These are phyloP conservation scores for Blakeslea trispora DNA, from an alignment of 371 early-diverging fungal genomes.

Conservation along the genomic window DNA sequence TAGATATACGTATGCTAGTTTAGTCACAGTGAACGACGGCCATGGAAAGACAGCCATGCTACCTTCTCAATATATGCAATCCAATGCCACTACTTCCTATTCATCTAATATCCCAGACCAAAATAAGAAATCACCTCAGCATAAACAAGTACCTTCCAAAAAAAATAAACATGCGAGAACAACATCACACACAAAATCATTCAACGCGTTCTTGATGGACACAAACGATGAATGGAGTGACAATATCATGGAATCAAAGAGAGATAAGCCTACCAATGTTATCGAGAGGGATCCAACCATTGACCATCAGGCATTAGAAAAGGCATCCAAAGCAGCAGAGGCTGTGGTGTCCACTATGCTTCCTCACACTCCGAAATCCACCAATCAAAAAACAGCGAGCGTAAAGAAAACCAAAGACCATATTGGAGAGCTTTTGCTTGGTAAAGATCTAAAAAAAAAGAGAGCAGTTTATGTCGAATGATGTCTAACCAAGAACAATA, in stretches of 20 bases:
- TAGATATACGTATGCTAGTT: slow-evolving; percentile 46
- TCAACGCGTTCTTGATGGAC: slow-evolving; percentile 50
- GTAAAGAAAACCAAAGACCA: slow-evolving; percentile 26
- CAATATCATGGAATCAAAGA: slow-evolving; percentile 28
- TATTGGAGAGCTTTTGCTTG: slow-evolving; percentile 18
- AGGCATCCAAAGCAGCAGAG: slow-evolving; percentile 13
- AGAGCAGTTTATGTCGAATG: not conserved
- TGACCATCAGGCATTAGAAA: slow-evolving; percentile 12
- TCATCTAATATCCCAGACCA: slow-evolving; percentile 8
- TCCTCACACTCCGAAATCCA: slow-evolving; percentile 5
- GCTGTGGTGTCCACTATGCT: slow-evolving; percentile 4
- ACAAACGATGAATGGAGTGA: slow-evolving; percentile 61
- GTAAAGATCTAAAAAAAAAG: slow-evolving; percentile 3
- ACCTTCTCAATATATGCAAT: slow-evolving; percentile 15
- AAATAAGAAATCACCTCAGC: slow-evolving; percentile 9
- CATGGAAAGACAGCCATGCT: slow-evolving; percentile 9
- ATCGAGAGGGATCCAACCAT: not conserved
- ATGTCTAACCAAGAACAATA: too few species aligned
- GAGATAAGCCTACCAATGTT: not conserved
- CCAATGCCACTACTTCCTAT: not conserved
- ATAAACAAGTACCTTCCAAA: slow-evolving; percentile 1
- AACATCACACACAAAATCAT: slow-evolving; percentile 45
- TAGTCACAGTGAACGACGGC: slow-evolving; percentile 27
- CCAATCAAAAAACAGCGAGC: slow-evolving; percentile 9
- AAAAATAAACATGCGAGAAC: slow-evolving; percentile 29